phyloP scores from a whole-genome alignment of 1,284 basidiomycete genomes.

The Ceratorhiza oryzae-sativae region DNA sequence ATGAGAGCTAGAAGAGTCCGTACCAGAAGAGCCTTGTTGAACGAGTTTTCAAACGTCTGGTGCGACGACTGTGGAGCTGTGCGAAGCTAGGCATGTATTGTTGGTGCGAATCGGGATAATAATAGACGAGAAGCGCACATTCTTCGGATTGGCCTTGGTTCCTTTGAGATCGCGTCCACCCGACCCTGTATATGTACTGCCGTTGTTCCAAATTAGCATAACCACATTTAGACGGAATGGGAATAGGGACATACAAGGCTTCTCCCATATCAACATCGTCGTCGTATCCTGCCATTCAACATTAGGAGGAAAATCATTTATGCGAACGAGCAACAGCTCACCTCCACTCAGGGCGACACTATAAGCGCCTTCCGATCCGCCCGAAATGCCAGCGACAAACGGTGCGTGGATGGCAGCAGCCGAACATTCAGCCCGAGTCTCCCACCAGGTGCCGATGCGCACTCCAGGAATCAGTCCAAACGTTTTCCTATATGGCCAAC shows the following conservation, averaged over 20 bases:
- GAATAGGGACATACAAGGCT: constrained; percentile 66
- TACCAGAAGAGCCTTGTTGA: constrained; percentile 74
- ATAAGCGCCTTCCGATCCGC: constrained; percentile 69
- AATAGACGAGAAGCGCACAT: constrained; percentile 59
- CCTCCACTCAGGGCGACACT: constrained; percentile 78
- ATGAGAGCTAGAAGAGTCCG: constrained; percentile 12
- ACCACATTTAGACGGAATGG: neutral
- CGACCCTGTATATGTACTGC: constrained; percentile 51
- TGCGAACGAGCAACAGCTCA: neutral
- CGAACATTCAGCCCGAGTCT: constrained; percentile 68
- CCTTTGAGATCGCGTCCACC: constrained; percentile 84
- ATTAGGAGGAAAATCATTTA: neutral
- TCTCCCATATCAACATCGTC: constrained; percentile 84
- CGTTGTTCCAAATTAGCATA: constrained; percentile 54
- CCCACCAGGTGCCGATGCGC: constrained; percentile 80
- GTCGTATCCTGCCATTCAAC: constrained; percentile 64
- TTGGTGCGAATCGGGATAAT: constrained; percentile 13
- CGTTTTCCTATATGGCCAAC: constrained; percentile 55
- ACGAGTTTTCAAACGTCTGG: constrained; percentile 73
- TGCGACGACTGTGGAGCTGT: constrained; percentile 83
- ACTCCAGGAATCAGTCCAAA: constrained; percentile 76
- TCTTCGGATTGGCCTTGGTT: constrained; percentile 76
- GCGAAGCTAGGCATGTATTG: constrained; percentile 77
- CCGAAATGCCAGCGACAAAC: constrained; percentile 78
- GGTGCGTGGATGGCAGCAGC: constrained; percentile 80